Evolutionary conservation across 306 rosid species (phyloP).

Genomic region (Oemleria cerasiformis): DNA sequence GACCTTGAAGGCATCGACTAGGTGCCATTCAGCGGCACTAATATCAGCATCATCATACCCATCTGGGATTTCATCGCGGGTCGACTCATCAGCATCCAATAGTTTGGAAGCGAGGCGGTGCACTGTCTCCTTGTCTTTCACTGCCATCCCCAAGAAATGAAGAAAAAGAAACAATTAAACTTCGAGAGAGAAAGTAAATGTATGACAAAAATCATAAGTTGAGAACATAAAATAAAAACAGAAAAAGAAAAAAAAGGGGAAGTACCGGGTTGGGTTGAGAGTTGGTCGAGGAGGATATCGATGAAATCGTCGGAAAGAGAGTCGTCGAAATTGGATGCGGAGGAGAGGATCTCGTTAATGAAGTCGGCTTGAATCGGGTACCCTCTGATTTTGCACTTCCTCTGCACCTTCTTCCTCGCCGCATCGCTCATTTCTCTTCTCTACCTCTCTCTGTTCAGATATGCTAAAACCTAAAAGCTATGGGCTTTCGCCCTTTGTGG

Average conservation of each 20-base stretch:
- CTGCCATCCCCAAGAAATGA: conserved; percentile 37
- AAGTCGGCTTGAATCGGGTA: conserved; percentile 69
- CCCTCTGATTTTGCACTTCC: conserved; percentile 76
- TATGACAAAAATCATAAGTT: background rate
- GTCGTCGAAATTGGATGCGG: conserved; percentile 44
- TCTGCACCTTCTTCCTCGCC: conserved; percentile 65
- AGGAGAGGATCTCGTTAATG: conserved; percentile 69
- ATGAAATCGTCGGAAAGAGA: conserved; percentile 46
- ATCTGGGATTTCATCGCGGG: conserved; percentile 21
- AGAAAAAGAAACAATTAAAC: background rate
- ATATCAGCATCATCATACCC: conserved; percentile 3
- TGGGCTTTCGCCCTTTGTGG: background rate
- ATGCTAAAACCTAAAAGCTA: background rate
- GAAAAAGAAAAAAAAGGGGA: background rate
- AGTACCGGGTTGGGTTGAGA: conserved; percentile 53
- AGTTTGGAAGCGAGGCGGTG: conserved; percentile 47
- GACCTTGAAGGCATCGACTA: conserved; percentile 54
- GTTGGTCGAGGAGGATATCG: conserved; percentile 58
- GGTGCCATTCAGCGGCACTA: conserved; percentile 34
- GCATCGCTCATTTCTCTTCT: conserved; percentile 46
- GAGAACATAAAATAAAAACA: background rate
- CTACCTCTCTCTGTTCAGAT: background rate
- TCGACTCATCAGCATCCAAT: conserved; percentile 46
- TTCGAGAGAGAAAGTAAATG: background rate
- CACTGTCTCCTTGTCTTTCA: conserved; percentile 67